Evolutionary conservation across 805 yeast species (phyloP).

Genomic region (Maudiozyma saulgeensis): DNA sequence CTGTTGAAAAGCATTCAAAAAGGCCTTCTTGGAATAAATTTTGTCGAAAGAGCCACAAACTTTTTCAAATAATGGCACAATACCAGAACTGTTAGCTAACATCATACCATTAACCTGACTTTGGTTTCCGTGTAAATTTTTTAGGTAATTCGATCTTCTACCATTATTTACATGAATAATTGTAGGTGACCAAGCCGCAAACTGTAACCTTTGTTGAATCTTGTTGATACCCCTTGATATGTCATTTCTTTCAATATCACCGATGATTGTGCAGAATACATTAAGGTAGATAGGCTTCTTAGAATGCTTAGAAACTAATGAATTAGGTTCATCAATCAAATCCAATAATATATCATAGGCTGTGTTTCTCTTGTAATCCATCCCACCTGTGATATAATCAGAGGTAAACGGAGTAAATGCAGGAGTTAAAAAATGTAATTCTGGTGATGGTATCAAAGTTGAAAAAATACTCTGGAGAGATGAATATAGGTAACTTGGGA

Average conservation of each 20-base stretch:
- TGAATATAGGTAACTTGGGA: conserved; percentile 86
- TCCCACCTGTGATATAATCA: conserved; percentile 52
- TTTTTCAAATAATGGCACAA: conserved; percentile 54
- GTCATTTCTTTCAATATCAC: conserved; percentile 53
- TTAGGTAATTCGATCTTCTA: conserved; percentile 50
- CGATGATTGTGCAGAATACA: conserved; percentile 61
- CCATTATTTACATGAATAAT: conserved; percentile 73
- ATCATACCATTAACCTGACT: conserved; percentile 65
- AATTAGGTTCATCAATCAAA: conserved; percentile 63
- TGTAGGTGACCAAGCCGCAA: conserved; percentile 81
- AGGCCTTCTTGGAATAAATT: conserved; percentile 72
- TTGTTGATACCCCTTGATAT: conserved; percentile 56
- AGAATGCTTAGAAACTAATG: conserved; percentile 48
- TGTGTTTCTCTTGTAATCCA: conserved; percentile 51
- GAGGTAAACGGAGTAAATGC: conserved; percentile 71
- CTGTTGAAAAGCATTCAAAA: conserved; percentile 62
- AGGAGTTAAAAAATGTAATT: conserved; percentile 63
- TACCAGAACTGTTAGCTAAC: conserved; percentile 74
- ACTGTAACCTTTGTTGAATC: conserved; percentile 57
- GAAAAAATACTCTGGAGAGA: conserved; percentile 75
- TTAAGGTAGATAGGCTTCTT: conserved; percentile 51
- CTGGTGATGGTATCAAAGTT: conserved; percentile 77
- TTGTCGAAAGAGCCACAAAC: conserved; percentile 71
- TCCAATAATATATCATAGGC: conserved; percentile 83
- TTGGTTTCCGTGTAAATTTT: conserved; percentile 20